Conservation (phyloP, 768 basidiomycete genomes). For the Trichaptum fuscoviolaceum region DNA sequence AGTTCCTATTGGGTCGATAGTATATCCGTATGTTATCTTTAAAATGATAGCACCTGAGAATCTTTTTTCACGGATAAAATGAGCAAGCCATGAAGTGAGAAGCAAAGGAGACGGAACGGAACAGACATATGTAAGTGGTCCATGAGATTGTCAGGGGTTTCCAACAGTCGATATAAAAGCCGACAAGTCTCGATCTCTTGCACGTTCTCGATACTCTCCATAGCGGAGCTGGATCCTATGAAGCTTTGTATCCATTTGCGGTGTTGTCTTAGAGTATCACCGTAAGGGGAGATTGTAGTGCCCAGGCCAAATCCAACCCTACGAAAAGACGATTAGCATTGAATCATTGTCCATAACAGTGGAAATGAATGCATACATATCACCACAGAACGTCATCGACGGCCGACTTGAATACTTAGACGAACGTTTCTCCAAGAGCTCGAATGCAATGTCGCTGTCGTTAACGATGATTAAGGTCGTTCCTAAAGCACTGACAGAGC, state of each 20-base stretch:
- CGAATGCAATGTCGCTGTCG: constrained; percentile 12
- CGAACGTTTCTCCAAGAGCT: constrained; percentile 10
- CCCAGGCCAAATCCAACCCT: not conserved
- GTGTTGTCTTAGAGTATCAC: constrained; percentile 20
- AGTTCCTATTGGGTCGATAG: constrained; percentile 10
- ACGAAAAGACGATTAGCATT: not conserved
- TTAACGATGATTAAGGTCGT: constrained; percentile 12
- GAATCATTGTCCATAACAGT: not conserved
- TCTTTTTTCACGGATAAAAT: constrained; percentile 17
- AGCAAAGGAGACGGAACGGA: not conserved
- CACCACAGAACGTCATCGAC: not conserved
- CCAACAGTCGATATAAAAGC: constrained; percentile 5
- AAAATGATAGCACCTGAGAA: constrained; percentile 24
- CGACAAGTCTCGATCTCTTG: constrained; percentile 1
- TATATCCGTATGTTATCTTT: constrained; percentile 19
- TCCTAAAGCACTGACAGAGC: not conserved
- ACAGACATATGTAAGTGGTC: constrained; percentile 4
- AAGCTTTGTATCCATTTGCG: constrained; percentile 21
- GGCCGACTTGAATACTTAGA: constrained; percentile 16
- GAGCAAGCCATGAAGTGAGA: not conserved
- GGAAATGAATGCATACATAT: not conserved
- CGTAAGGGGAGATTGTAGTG: constrained; percentile 20
- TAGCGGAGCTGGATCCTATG: constrained; percentile 16
- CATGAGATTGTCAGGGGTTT: constrained; percentile 4
- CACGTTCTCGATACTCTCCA: constrained; percentile 11